Percentiles rank a stretch among this genome's conserved stretches.
phyloP scores from a whole-genome alignment of 768 basidiomycete genomes.

The Tephrocybe rancida region DNA sequence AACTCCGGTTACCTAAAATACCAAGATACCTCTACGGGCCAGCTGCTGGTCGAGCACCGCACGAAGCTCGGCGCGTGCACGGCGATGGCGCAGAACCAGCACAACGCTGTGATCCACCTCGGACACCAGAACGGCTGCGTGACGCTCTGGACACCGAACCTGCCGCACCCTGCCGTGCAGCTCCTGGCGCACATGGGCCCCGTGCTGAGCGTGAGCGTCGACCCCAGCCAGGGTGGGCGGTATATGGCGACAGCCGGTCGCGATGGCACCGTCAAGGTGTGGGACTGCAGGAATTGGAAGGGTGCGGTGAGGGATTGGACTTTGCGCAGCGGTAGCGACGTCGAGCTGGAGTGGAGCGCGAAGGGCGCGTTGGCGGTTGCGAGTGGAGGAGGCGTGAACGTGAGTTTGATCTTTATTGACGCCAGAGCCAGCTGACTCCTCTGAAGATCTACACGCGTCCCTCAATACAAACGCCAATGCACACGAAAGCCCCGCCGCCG shows the following conservation, averaged over 20 bases:
- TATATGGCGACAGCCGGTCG: conserved; percentile 91
- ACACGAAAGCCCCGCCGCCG: conserved; percentile 60
- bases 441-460: conserved; percentile 72
- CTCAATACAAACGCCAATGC: conserved; percentile 59
- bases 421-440: background rate
- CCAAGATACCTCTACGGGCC: conserved; percentile 95
- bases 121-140: conserved; percentile 95
- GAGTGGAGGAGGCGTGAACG: conserved; percentile 83
- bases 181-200: conserved; percentile 91
- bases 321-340: conserved; percentile 61
- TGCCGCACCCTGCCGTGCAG: conserved; percentile 89
- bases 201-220: conserved; percentile 77
- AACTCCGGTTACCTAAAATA: conserved; percentile 93
- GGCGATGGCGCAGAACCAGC: conserved; percentile 87
- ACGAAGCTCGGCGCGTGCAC: conserved; percentile 87
- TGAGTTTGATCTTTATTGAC: conserved; percentile 33
- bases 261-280: conserved; percentile 90
- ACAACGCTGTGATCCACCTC: conserved; percentile 92
- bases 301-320: conserved; percentile 80
- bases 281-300: conserved; percentile 98
- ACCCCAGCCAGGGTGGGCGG: conserved; percentile 81
- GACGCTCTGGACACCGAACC: conserved; percentile 96
- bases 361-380: conserved; percentile 83
- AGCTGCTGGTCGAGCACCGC: conserved; percentile 82
- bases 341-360: conserved; percentile 83